These are phyloP conservation scores for Cryphonectria radicalis DNA, from an alignment of 2,329 filamentous ascomycete genomes.

Conservation along the genomic window DNA sequence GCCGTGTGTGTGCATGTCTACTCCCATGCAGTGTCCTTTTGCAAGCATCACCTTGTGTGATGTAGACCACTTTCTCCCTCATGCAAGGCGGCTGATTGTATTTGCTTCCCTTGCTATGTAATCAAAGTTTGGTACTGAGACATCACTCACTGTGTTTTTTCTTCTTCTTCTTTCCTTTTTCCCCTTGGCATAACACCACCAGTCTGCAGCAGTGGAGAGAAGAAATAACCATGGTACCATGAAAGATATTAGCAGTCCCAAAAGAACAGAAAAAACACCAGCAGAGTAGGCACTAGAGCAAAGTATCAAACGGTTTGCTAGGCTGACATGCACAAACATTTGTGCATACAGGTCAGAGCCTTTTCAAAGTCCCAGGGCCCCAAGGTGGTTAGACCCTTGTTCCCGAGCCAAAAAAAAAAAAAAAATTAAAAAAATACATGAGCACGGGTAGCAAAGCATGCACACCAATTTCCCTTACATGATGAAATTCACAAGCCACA, in stretches of 20 bases:
- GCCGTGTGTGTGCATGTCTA: background rate
- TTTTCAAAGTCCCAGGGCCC: background rate
- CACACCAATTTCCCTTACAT: background rate
- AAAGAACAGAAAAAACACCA: background rate
- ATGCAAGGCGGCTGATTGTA: background rate
- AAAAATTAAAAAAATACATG: too few relatives aligned
- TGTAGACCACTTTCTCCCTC: background rate
- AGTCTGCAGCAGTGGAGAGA: background rate
- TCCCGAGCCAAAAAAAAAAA: too few relatives aligned
- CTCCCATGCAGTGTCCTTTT: background rate
- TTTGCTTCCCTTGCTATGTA: background rate
- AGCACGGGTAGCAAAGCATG: background rate
- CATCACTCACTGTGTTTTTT: background rate
- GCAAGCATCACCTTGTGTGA: background rate
- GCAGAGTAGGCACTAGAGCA: background rate
- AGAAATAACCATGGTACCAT: background rate
- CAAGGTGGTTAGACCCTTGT: background rate
- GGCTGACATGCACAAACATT: background rate
- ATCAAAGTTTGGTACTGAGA: background rate
- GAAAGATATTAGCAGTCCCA: background rate
- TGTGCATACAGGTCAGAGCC: background rate
- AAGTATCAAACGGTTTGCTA: background rate
- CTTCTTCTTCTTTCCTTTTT: too few relatives aligned
- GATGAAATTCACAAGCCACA: background rate
- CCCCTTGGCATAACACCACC: background rate